These are phyloP conservation scores for Lactarius psammicola DNA, from an alignment of 768 basidiomycete species.

Conservation along the genomic window DNA sequence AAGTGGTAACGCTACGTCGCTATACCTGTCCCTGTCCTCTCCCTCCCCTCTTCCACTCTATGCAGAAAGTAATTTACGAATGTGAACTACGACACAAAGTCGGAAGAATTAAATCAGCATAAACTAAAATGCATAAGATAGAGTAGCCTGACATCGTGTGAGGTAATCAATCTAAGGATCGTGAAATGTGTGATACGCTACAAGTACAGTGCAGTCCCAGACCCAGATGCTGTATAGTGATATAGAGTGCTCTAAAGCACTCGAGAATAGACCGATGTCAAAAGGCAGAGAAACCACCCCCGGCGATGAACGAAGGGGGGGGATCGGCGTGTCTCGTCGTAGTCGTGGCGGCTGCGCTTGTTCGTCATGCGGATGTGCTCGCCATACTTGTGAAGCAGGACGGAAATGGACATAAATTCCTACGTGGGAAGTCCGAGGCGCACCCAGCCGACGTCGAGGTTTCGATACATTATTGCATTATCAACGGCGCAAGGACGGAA, in stretches of 20 bases:
- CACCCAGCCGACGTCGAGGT: conserved; percentile 34
- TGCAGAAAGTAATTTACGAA: too few relatives aligned
- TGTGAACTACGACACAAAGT: too few relatives aligned
- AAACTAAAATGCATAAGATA: too few relatives aligned
- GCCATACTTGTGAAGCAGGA: conserved; percentile 25
- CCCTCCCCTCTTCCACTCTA: too few relatives aligned
- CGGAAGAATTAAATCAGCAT: too few relatives aligned
- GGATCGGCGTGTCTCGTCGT: conserved; percentile 1
- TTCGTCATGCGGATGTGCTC: conserved; percentile 24
- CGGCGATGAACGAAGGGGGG: background rate
- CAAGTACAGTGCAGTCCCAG: background rate
- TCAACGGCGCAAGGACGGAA: conserved; percentile 29
- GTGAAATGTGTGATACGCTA: background rate
- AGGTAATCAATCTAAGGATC: background rate
- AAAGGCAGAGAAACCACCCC: background rate
- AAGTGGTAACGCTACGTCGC: too few relatives aligned
- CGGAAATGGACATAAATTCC: conserved; percentile 34
- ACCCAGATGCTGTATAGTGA: background rate
- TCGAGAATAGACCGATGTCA: background rate
- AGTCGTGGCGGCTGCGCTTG: conserved; percentile 29
- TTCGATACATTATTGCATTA: conserved; percentile 31
- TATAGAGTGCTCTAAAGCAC: background rate
- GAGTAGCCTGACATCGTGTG: background rate
- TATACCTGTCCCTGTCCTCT: too few relatives aligned
- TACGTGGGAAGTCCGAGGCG: too few relatives aligned